Percentiles rank a stretch among this genome's conserved stretches.
These are phyloP conservation scores for Lachancea sp. DNA, from an alignment of 805 yeast species.

Conservation along the genomic window DNA sequence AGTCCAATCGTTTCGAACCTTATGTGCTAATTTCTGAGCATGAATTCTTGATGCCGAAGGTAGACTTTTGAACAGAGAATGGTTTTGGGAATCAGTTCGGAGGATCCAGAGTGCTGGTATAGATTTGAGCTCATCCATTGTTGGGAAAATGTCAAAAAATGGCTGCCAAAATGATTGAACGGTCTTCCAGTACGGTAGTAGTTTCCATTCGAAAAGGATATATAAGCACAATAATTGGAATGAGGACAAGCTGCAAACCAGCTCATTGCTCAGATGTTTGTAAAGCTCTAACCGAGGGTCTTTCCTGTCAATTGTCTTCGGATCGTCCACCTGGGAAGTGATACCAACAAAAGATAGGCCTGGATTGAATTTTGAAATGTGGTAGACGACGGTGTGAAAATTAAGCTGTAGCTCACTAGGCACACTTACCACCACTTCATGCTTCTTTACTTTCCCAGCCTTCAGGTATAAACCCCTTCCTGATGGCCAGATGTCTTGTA, in stretches of 20 bases:
- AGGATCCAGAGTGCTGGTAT: slow-evolving; percentile 61
- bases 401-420: slow-evolving; percentile 57
- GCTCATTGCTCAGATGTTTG: slow-evolving; percentile 26
- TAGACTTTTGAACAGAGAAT: slow-evolving; percentile 32
- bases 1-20: slow-evolving; percentile 43
- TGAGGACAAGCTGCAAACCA: slow-evolving; percentile 43
- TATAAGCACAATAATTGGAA: slow-evolving; percentile 55
- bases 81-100: slow-evolving; percentile 23
- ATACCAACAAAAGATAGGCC: slow-evolving; percentile 13
- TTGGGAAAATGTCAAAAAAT: slow-evolving; percentile 61
- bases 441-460: slow-evolving; percentile 29
- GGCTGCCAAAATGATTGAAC: slow-evolving; percentile 56
- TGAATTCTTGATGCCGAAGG: slow-evolving; percentile 41
- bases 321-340: background rate
- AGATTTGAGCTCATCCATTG: slow-evolving; percentile 41
- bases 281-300: slow-evolving; percentile 32
- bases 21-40: slow-evolving; percentile 36
- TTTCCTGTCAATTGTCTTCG: background rate
- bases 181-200: slow-evolving; percentile 24
- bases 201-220: slow-evolving; percentile 26
- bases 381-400: slow-evolving; percentile 44
- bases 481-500: slow-evolving; percentile 38
- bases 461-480: slow-evolving; percentile 62
- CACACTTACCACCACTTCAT: slow-evolving; percentile 47
- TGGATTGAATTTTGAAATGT: slow-evolving; percentile 35